A percentile compares a stretch with the other conserved stretches of the same genome.
phyloP scores from a whole-genome alignment of 2,329 filamentous ascomycete genomes.

The Paecilomyces formosus region DNA sequence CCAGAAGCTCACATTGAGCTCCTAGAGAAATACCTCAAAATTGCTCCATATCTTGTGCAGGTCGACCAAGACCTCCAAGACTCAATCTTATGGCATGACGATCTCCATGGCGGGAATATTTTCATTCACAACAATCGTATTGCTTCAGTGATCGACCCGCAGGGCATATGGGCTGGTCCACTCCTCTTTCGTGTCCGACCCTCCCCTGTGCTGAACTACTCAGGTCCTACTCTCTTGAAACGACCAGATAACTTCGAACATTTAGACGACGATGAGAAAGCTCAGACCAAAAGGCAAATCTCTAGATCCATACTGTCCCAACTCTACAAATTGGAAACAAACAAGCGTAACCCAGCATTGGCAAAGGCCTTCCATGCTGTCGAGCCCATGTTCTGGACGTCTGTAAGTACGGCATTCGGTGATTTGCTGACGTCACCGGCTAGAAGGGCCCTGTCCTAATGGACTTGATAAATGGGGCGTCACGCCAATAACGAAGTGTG shows the following conservation, averaged over 20 bases:
- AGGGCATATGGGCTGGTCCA: neutral
- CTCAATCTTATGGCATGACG: neutral
- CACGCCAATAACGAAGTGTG: too few species aligned
- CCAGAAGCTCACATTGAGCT: neutral
- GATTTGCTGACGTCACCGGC: too few species aligned
- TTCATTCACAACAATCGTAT: neutral
- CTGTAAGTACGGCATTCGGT: too few species aligned
- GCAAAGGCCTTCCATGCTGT: conserved; percentile 11
- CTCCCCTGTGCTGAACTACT: neutral
- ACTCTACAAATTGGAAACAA: conserved; percentile 14
- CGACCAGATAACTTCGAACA: neutral
- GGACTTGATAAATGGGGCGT: too few species aligned
- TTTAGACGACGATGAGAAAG: conserved; percentile 4
- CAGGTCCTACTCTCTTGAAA: neutral
- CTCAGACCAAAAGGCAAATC: conserved; percentile 10
- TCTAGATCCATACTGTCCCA: conserved; percentile 15
- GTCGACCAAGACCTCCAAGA: neutral
- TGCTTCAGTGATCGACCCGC: neutral
- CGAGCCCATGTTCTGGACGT: too few species aligned
- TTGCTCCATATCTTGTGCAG: neutral
- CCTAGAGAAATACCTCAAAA: neutral
- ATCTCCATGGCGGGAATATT: neutral
- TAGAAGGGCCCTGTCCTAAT: too few species aligned
- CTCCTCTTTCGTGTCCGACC: neutral
- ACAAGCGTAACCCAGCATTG: conserved; percentile 10